phyloP scores from a whole-genome alignment of 495 filamentous ascomycete genomes.

The Jackrogersella minutella region DNA sequence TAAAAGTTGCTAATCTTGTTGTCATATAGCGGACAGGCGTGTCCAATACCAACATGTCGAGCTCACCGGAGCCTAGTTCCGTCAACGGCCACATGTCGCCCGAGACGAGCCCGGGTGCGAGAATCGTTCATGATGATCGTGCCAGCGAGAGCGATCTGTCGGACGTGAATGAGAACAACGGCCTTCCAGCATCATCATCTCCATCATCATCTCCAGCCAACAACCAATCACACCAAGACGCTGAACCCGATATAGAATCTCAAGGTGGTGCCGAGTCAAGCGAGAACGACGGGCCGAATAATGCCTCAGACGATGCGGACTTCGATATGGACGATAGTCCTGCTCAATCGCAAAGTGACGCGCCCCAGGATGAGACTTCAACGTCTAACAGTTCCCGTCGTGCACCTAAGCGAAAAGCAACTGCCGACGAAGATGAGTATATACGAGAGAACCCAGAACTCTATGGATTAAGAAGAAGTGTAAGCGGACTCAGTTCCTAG shows the following conservation, averaged over 20 bases:
- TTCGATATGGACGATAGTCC: slow-evolving; percentile 73
- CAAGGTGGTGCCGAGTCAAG: slow-evolving; percentile 55
- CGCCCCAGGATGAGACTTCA: slow-evolving; percentile 64
- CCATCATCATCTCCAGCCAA: slow-evolving; percentile 53
- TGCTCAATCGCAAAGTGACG: slow-evolving; percentile 58
- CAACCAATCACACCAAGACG: slow-evolving; percentile 64
- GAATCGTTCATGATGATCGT: slow-evolving; percentile 42
- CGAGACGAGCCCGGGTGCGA: slow-evolving; percentile 36
- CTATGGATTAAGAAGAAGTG: slow-evolving; percentile 92
- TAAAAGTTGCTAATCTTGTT: slow-evolving; percentile 55
- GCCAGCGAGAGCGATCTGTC: slow-evolving; percentile 59
- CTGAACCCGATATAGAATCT: slow-evolving; percentile 71
- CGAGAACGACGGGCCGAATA: slow-evolving; percentile 62
- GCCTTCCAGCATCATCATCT: slow-evolving; percentile 34
- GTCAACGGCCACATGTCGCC: slow-evolving; percentile 53
- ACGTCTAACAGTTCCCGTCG: slow-evolving; percentile 70
- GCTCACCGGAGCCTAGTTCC: slow-evolving; percentile 56
- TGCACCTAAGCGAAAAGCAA: slow-evolving; percentile 78
- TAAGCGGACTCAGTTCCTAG: slow-evolving; percentile 53
- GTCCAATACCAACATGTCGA: slow-evolving; percentile 57
- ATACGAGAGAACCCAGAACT: slow-evolving; percentile 94
- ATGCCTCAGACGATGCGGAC: slow-evolving; percentile 82
- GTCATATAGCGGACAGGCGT: slow-evolving; percentile 55
- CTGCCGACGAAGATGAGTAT: slow-evolving; percentile 75
- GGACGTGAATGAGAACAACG: slow-evolving; percentile 50